Evolutionary conservation across 139 green algal species (phyloP), one percentile per base, ranked within the genome.

Genomic region (Spirogloea muscicola): DNA sequence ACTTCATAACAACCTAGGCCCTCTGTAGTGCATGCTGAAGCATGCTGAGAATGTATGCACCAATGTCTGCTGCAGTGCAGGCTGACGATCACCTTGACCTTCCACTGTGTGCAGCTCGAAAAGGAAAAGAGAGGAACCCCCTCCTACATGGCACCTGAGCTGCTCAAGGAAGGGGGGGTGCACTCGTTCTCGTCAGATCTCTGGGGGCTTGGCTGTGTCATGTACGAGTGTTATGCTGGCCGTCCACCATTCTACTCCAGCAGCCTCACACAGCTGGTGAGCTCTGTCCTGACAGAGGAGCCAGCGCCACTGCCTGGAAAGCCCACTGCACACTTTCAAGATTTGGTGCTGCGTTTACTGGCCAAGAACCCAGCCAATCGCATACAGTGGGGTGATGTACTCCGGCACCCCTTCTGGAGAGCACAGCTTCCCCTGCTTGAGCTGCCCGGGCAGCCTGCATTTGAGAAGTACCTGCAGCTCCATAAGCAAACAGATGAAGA

Each of bases 71-170:
- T n/a, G n/a, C n/a, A n/a, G n/a, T n/a, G n/a, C n/a, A n/a, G n/a
- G n/a, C n/a, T n/a, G n/a, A n/a, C n/a, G n/a, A n/a, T n/a, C n/a
- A n/a, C n/a, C n/a, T n/a, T 55, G 21, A 55, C 46, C 40, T 63
- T 36, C 77, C 0, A 68, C 88, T 40, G 76, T 76, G 57, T 7
- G n/a, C 73, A 84, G 59, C 46, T 82, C 33, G 44, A 49, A 34
- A 84, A 93, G 84, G 82, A 87, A 49, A 91, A 91, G 79, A 86
- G 90, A 41, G 92, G 90, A 6, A 92, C 91, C 2, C 92, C 92
- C 0, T 85, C 70, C 66, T 97, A 97, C 81, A 97, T 96, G 92
- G 91, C 92, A 0, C 92, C 92, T 18, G 92, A 97, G 86, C 88
- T 97, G 38, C 94, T 96, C 68, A 81, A 88, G n/a, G 85, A 93